These are phyloP conservation scores for Pichia sp. DNA, from an alignment of 1,139 yeast species.

Conservation along the genomic window DNA sequence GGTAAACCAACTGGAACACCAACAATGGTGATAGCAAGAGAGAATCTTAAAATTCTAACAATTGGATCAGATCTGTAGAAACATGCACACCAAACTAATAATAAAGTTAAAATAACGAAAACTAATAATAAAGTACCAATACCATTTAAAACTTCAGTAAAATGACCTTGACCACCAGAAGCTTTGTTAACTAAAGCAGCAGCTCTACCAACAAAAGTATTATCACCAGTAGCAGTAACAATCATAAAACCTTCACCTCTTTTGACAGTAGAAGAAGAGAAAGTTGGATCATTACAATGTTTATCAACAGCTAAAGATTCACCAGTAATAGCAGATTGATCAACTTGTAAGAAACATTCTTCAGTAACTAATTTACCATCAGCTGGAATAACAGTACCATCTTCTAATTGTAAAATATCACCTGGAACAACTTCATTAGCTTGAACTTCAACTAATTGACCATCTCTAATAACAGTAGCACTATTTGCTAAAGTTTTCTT, in stretches of 20 bases:
- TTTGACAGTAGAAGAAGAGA: slow-evolving; percentile 94
- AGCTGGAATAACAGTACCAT: slow-evolving; percentile 91
- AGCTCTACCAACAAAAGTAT: slow-evolving; percentile 91
- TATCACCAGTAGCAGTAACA: slow-evolving; percentile 94
- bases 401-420: slow-evolving; percentile 87
- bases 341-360: slow-evolving; percentile 85
- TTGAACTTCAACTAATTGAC: slow-evolving; percentile 64
- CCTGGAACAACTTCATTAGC: slow-evolving; percentile 89
- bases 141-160: slow-evolving; percentile 96
- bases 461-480: slow-evolving; percentile 83
- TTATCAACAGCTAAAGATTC: slow-evolving; percentile 96
- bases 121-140: slow-evolving; percentile 91
- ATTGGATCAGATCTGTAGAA: slow-evolving; percentile 91
- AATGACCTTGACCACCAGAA: slow-evolving; percentile 89
- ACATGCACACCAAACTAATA: slow-evolving; percentile 89
- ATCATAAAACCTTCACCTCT: slow-evolving; percentile 96
- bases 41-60: slow-evolving; percentile 87
- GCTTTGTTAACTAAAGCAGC: slow-evolving; percentile 93
- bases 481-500: slow-evolving; percentile 89
- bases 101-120: slow-evolving; percentile 79
- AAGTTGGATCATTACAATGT: slow-evolving; percentile 79
- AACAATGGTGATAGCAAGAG: slow-evolving; percentile 95
- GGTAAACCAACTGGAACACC: slow-evolving; percentile 99
- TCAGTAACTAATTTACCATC: slow-evolving; percentile 92
- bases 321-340: slow-evolving; percentile 98